These are phyloP conservation scores for Acanthochlamys bracteata DNA, from an alignment of 106 monocot genomes.

Conservation along the genomic window DNA sequence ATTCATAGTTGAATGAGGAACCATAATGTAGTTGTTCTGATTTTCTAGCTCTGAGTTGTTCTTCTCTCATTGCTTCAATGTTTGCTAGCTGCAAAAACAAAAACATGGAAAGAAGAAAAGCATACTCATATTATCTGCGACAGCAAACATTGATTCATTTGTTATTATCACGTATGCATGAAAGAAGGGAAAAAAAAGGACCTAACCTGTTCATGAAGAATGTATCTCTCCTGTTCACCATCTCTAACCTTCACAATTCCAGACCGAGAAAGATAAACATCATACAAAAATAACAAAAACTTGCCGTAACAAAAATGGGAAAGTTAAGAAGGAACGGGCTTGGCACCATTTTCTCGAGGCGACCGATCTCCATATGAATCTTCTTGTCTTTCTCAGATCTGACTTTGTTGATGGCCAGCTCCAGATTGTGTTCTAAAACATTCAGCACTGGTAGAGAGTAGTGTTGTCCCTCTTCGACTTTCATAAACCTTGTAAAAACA, in stretches of 20 bases:
- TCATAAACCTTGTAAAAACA: slow-evolving; percentile 39
- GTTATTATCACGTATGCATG: background rate
- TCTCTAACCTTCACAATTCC: slow-evolving; percentile 25
- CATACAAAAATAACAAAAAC: background rate
- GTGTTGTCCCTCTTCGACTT: slow-evolving; percentile 41
- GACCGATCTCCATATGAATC: slow-evolving; percentile 38
- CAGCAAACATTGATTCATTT: background rate
- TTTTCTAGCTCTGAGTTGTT: background rate
- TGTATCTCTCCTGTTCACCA: slow-evolving; percentile 29
- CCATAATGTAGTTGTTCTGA: background rate
- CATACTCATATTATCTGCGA: too few species aligned
- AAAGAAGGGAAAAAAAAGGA: background rate
- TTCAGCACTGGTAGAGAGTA: slow-evolving; percentile 52
- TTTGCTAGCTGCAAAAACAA: slow-evolving; percentile 3
- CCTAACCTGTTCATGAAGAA: slow-evolving; percentile 35
- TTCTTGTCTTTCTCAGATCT: slow-evolving; percentile 53
- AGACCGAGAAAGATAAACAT: background rate
- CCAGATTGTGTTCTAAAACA: slow-evolving; percentile 54
- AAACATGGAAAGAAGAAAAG: background rate
- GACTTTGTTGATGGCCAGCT: slow-evolving; percentile 50
- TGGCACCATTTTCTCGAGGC: slow-evolving; percentile 28
- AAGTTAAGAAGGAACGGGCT: too few species aligned
- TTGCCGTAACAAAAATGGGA: slow-evolving; percentile 7
- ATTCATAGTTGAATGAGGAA: slow-evolving; percentile 10
- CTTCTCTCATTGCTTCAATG: slow-evolving; percentile 10